Base-by-base conservation (phyloP, 345 rosid species). In the Nephelium lappaceum region DNA sequence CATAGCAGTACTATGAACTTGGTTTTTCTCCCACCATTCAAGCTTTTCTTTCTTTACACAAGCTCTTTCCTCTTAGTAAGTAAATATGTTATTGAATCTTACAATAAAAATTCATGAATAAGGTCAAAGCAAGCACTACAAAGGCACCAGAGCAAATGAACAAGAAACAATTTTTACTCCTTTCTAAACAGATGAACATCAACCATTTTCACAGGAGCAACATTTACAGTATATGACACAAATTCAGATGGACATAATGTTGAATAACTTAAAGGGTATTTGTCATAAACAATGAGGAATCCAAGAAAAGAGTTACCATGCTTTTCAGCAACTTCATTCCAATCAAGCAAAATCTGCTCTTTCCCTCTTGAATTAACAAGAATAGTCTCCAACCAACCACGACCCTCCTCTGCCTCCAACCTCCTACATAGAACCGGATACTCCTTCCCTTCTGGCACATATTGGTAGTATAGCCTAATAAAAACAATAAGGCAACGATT, bases 321-420 rank as follows among this genome's bases (percentile, higher is more conserved):
- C 72, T 85, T 91, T 77, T 93, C 89, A 45, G 98, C 98, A 77
- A 91, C 81, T 76, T 89, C 84, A 78, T 95, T 95, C 98, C 98
- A 95, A 78, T 95, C 98, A 45, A 95, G 97, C 73, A 93, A 84
- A 86, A 89, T 81, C 83, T 95, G 90, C 86, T 95, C 97, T 79
- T 62, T 84, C 5, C 79, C 80, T 39, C 64, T 81, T 53, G 68
- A 82, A 70, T 75, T 55, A 80, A 31, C 5, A 58, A 86, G 81
- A 77, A 89, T 41, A 71, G 78, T 78, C 53, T 85, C 78, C 71
- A 80, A 25, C 92, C 86, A 87, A 78, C 88, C 83, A 8, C 11
- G 4, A 69, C 42, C 39, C 79, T 64, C 53, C 75, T 73, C 78
- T 0, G 76, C 79, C 3, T 55, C 87, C 60, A 87, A 72, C 83